Conservation (phyloP, 768 basidiomycete species). For the Dacryopinax primogenitus region DNA sequence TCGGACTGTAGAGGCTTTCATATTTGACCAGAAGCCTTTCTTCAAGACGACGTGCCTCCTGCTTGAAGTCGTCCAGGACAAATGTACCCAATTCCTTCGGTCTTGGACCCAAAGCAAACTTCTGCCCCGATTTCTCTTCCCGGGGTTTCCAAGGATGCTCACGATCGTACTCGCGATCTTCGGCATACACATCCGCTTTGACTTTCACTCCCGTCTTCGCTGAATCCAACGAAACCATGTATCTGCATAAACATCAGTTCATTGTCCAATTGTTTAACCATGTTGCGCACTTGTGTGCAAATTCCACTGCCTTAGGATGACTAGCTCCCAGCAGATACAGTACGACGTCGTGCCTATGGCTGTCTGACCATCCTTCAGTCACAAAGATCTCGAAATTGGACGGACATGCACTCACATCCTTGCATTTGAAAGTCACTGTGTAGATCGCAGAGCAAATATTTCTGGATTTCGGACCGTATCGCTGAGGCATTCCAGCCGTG, state of each 20-base stretch:
- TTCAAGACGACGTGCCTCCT: neutral
- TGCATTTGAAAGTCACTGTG: neutral
- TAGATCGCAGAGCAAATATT: constrained; percentile 40
- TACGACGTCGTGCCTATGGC: constrained; percentile 40
- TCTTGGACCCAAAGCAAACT: neutral
- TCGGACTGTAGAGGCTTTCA: neutral
- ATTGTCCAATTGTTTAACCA: neutral
- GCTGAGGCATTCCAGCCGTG: constrained; percentile 22
- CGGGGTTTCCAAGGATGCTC: neutral
- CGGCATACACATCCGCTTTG: constrained; percentile 23
- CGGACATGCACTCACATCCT: constrained; percentile 23
- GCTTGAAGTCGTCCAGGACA: neutral
- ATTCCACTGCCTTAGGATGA: constrained; percentile 36
- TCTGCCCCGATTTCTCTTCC: neutral
- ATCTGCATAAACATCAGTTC: constrained; percentile 25
- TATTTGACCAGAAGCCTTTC: neutral
- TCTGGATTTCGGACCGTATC: constrained; percentile 32
- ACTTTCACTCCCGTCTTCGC: constrained; percentile 47
- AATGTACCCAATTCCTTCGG: neutral
- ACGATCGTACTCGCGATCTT: constrained; percentile 20
- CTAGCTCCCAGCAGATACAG: constrained; percentile 43
- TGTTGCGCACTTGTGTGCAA: constrained; percentile 43
- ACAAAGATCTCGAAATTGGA: constrained; percentile 33
- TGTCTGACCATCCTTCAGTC: constrained; percentile 23
- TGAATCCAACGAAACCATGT: constrained; percentile 45